Conservation (phyloP, 2,329 filamentous ascomycete genomes). For the Fusarium buxicola region DNA sequence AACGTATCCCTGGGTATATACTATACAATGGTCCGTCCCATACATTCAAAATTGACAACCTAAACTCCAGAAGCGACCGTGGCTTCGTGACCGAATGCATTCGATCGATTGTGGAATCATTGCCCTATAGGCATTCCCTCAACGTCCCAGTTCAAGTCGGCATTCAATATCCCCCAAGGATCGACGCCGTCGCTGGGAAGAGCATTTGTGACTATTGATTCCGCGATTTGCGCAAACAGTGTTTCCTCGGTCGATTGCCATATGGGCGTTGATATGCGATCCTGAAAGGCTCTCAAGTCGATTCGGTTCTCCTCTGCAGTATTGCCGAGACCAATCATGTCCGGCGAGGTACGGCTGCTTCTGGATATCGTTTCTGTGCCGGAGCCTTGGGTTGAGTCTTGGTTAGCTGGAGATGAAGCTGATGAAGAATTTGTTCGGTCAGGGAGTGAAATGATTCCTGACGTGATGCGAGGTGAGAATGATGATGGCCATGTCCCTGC, state of each 20-base stretch:
- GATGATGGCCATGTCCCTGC: conserved; percentile 17
- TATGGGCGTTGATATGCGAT: conserved; percentile 45
- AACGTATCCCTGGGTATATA: conserved; percentile 29
- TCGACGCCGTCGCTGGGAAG: conserved; percentile 40
- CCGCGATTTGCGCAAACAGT: conserved; percentile 46
- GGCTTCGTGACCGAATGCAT: conserved; percentile 4
- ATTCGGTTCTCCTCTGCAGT: conserved; percentile 52
- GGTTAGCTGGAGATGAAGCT: conserved; percentile 47
- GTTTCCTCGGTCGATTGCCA: conserved; percentile 50
- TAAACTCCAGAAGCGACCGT: conserved; percentile 3
- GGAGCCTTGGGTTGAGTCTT: conserved; percentile 35
- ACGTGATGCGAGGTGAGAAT: conserved; percentile 18
- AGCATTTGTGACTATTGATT: conserved; percentile 40
- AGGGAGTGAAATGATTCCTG: conserved; percentile 41
- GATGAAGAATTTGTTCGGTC: conserved; percentile 51
- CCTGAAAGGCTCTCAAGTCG: conserved; percentile 50
- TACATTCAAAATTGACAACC: conserved; percentile 6
- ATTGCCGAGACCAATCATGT: conserved; percentile 49
- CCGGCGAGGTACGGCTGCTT: conserved; percentile 49
- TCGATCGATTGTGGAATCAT: background rate
- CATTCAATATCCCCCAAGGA: conserved; percentile 48
- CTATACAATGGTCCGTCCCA: conserved; percentile 29
- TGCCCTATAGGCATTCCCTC: conserved; percentile 15
- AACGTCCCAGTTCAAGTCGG: conserved; percentile 43
- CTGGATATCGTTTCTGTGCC: conserved; percentile 40